Conservation (phyloP, 2,329 filamentous ascomycete species). For the Penicillium sp. region DNA sequence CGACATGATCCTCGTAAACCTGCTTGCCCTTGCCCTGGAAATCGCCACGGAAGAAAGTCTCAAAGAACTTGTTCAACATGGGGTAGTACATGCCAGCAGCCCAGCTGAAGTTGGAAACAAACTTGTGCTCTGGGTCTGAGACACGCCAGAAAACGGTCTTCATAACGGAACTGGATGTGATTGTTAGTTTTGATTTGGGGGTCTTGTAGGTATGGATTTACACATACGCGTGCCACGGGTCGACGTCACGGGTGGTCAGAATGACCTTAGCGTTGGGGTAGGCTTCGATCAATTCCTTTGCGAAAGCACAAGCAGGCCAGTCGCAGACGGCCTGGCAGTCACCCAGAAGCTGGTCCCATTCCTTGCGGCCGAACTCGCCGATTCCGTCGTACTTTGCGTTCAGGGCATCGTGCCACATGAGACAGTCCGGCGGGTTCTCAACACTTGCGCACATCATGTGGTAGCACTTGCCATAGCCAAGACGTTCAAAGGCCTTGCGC, state of each 20-base stretch:
- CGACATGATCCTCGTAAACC: conserved; percentile 60
- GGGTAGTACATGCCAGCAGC: conserved; percentile 68
- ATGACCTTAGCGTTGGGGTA: conserved; percentile 74
- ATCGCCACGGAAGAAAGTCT: conserved; percentile 67
- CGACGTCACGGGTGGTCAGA: conserved; percentile 65
- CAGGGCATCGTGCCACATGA: conserved; percentile 71
- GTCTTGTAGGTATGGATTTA: background rate
- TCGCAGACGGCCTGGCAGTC: conserved; percentile 68
- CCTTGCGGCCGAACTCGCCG: conserved; percentile 63
- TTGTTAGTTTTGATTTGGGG: background rate
- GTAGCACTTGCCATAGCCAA: conserved; percentile 70
- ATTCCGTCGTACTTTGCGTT: conserved; percentile 62
- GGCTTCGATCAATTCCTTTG: conserved; percentile 68
- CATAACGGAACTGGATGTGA: conserved; percentile 54
- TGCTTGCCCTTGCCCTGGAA: conserved; percentile 67
- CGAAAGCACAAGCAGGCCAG: conserved; percentile 68
- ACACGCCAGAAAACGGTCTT: conserved; percentile 69
- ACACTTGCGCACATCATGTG: conserved; percentile 72
- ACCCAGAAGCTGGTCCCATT: conserved; percentile 70
- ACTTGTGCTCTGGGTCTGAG: conserved; percentile 61
- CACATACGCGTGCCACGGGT: conserved; percentile 60
- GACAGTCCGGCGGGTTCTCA: conserved; percentile 66
- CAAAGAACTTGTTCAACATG: conserved; percentile 70
- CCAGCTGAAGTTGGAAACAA: conserved; percentile 62
- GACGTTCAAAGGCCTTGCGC: conserved; percentile 63